phyloP scores from a whole-genome alignment of 179 eudicot species.

The Patellifolia procumbens region DNA sequence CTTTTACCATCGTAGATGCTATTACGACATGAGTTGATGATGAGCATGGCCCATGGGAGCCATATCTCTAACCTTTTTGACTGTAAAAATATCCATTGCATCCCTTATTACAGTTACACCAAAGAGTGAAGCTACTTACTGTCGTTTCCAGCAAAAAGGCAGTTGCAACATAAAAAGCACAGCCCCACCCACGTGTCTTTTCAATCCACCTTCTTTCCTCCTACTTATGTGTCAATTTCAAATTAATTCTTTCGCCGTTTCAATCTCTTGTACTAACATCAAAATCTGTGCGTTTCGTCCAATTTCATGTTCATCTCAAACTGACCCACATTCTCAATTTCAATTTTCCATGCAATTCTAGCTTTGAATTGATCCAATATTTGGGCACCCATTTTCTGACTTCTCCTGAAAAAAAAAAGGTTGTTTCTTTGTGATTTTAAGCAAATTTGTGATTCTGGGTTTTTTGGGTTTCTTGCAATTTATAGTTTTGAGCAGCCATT shows the following conservation, averaged over 20 bases:
- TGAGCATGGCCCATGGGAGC: too few relatives aligned
- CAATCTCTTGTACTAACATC: slow-evolving; percentile 15
- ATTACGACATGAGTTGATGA: too few relatives aligned
- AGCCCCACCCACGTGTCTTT: slow-evolving; percentile 31
- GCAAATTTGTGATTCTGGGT: not conserved
- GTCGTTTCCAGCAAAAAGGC: slow-evolving; percentile 14
- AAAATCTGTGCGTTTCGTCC: slow-evolving; percentile 26
- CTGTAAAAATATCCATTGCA: slow-evolving; percentile 15
- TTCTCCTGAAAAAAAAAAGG: not conserved
- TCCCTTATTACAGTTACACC: too few relatives aligned
- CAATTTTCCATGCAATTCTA: slow-evolving; percentile 4
- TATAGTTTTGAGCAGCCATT: slow-evolving; percentile 19
- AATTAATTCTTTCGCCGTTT: slow-evolving; percentile 12
- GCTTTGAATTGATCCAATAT: slow-evolving; percentile 14
- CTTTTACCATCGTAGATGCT: too few relatives aligned
- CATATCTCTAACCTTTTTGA: slow-evolving; percentile 11
- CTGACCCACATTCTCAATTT: slow-evolving; percentile 9
- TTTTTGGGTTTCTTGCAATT: too few relatives aligned
- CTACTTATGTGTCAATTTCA: not conserved
- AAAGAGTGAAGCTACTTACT: too few relatives aligned
- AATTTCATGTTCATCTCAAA: slow-evolving; percentile 18
- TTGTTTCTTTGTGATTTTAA: not conserved
- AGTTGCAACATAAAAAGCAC: slow-evolving; percentile 16
- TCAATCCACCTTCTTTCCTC: not conserved
- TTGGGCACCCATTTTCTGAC: slow-evolving; percentile 4